A percentile compares a stretch with the other conserved stretches of the same genome.
Conservation (phyloP, 1,284 basidiomycete species). For the Leccinum solheimii region DNA sequence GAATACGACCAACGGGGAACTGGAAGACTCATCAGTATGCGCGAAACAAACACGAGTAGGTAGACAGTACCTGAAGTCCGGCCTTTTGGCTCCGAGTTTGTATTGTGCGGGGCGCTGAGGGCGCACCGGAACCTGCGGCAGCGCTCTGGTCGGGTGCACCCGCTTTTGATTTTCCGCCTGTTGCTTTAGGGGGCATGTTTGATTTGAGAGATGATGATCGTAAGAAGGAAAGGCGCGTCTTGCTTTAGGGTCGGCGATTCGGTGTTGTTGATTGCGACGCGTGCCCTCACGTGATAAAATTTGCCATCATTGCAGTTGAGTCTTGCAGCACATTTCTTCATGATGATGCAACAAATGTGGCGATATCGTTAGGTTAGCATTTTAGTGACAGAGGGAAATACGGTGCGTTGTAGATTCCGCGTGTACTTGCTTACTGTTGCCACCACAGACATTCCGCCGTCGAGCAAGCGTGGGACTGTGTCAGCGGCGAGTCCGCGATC, state of each 20-base stretch:
- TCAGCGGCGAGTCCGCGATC: background rate
- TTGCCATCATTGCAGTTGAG: background rate
- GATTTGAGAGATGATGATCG: slow-evolving; percentile 23
- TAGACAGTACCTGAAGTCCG: slow-evolving; percentile 71
- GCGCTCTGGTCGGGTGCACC: slow-evolving; percentile 39
- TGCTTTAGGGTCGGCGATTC: slow-evolving; percentile 37
- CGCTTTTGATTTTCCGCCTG: slow-evolving; percentile 40
- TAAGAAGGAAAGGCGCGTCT: slow-evolving; percentile 28
- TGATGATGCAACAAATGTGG: no score
- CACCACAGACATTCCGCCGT: background rate
- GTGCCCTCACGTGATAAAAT: slow-evolving; percentile 31
- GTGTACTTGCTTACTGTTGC: background rate
- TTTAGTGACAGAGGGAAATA: background rate
- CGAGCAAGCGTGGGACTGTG: background rate
- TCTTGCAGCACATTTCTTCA: background rate
- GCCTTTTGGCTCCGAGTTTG: slow-evolving; percentile 81
- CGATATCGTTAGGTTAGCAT: no score
- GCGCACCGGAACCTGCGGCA: slow-evolving; percentile 44
- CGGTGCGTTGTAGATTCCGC: background rate
- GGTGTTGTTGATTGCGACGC: slow-evolving; percentile 36
- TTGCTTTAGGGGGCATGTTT: slow-evolving; percentile 36
- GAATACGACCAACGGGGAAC: slow-evolving; percentile 94
- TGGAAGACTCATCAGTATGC: slow-evolving; percentile 32
- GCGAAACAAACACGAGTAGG: background rate
- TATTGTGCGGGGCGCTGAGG: slow-evolving; percentile 40